Evolutionary conservation across 176 grass and related monocot species (phyloP).

Genomic region (Avena insularis): DNA sequence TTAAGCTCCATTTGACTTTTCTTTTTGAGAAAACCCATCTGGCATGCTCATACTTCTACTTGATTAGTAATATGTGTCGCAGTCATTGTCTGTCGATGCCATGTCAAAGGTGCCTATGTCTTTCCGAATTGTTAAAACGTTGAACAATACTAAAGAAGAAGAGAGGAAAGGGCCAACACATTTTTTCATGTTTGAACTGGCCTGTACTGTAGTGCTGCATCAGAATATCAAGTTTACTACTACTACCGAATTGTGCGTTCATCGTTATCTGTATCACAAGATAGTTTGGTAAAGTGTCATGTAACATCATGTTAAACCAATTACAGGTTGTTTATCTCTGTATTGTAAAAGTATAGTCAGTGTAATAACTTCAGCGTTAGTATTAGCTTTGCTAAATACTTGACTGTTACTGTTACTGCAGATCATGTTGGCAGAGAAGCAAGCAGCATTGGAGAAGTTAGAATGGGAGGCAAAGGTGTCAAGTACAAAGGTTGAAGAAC

Average conservation of each 20-base stretch:
- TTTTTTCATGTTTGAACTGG: neutral
- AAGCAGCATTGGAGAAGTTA: constrained; percentile 83
- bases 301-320: neutral
- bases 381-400: neutral
- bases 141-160: neutral
- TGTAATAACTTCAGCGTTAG: neutral
- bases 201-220: neutral
- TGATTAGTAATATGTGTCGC: constrained; percentile 8
- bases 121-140: neutral
- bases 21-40: neutral
- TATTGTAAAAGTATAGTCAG: neutral
- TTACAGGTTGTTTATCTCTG: neutral
- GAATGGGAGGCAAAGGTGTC: constrained; percentile 90
- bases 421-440: constrained; percentile 95
- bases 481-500: constrained; percentile 76
- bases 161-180: neutral
- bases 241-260: neutral
- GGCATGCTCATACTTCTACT: neutral
- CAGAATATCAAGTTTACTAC: neutral
- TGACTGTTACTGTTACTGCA: constrained; percentile 34
- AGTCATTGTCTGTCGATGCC: neutral
- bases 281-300: neutral
- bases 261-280: neutral
- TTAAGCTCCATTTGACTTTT: neutral
- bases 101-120: neutral